phyloP scores from a whole-genome alignment of 192 early-diverging fungal genomes.

The Linnemannia exigua region DNA sequence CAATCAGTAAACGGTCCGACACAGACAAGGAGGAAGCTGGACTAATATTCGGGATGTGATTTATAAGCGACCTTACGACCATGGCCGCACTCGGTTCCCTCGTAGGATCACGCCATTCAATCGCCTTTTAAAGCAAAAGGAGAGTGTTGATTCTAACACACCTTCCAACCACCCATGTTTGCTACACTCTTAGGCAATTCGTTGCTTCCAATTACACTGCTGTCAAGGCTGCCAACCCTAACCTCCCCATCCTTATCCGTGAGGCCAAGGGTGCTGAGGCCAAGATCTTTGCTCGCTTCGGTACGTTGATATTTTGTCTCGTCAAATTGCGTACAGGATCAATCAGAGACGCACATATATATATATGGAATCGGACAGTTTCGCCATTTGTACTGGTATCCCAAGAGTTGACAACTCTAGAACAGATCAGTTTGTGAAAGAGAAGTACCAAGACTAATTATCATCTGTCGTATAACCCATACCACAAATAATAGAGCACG shows the following conservation, averaged over 20 bases:
- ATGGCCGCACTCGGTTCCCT: neutral
- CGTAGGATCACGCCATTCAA: neutral
- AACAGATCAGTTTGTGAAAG: neutral
- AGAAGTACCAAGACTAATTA: neutral
- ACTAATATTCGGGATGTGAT: neutral
- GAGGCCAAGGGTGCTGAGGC: slow-evolving; percentile 90
- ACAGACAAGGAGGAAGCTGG: neutral
- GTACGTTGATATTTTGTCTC: slow-evolving; percentile 60
- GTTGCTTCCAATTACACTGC: slow-evolving; percentile 83
- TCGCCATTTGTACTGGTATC: too few species aligned
- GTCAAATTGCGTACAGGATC: too few species aligned
- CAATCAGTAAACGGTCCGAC: neutral
- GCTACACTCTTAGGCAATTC: slow-evolving; percentile 82
- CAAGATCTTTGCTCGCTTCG: slow-evolving; percentile 91
- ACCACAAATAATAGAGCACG: slow-evolving; percentile 71
- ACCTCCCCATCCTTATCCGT: slow-evolving; percentile 91
- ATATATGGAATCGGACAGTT: too few species aligned
- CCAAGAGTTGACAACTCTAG: too few species aligned
- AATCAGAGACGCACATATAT: too few species aligned
- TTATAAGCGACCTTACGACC: neutral
- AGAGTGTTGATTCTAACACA: neutral
- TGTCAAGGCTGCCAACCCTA: slow-evolving; percentile 90
- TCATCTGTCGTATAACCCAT: neutral
- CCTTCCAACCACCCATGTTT: neutral
- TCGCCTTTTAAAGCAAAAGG: neutral